Base-by-base conservation (phyloP, 1,284 basidiomycete genomes). In the Trichosporon sp. region DNA sequence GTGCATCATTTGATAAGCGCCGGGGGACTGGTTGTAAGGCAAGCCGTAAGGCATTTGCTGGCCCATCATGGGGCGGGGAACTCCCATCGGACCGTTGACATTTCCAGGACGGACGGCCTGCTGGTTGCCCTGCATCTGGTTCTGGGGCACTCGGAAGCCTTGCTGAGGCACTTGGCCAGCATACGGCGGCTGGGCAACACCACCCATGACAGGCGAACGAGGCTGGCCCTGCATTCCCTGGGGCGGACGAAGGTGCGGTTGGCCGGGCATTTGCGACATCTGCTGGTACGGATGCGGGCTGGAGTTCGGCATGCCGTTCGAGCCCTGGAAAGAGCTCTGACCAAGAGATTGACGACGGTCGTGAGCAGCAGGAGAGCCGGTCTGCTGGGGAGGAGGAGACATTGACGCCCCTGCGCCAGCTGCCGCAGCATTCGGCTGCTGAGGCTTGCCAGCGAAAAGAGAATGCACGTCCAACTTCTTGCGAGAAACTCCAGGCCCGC, bases 381-480 rank as follows among this genome's bases (percentile, higher is more conserved):
- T 58, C 34, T 60, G 69, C 59, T 62, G 59, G 64, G 70, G 65
- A 57, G 63, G 60, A 37, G 67, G 63, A 36, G 68, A 65, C 68
- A 70, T 63, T 58, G 62, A 62, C 23, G 63, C 57, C 16, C 49
- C 49, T 3, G 49, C 14, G 46, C 67, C 59, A 31, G 64, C 56
- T 56, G 65, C 33, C 13, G 69, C 56, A 23, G 59, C 57, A 29
- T 61, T 36, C 14, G 62, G 62, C 31, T 63, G 61, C 44, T 72
- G 71, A 10, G 76, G 74, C 68, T 73, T 79, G 62, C 70, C 73
- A 3, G 67, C 66, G 57, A 79, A 77, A 5, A 78, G 70, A 1
- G 77, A 67, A 64, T 79, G 73, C 16, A 76, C 65, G 56, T 78
- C 71, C 21, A 77, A 65, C 65, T 76, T 75, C 27, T 54, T 54